Evolutionary conservation across 2,329 filamentous ascomycete species (phyloP), one percentile per base, ranked within the genome.

Genomic region (Canariomyces notabilis): DNA sequence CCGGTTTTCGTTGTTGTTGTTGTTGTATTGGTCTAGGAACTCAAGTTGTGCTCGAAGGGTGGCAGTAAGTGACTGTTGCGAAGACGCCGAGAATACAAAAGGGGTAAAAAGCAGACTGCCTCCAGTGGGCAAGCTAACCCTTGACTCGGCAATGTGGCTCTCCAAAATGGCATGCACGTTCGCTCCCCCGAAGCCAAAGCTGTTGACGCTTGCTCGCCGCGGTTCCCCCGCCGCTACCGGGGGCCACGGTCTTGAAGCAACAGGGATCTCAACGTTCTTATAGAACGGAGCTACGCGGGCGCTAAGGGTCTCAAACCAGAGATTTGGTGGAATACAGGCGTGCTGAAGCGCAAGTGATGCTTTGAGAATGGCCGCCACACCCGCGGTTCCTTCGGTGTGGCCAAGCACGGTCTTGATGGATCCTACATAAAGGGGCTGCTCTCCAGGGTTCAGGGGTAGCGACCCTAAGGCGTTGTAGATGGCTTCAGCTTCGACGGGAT

Each of bases 401-500:
- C 64, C 48, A 32, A 67, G 54, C 53, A 58, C 57, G 1, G 60
- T 51, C 40, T 64, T 65, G 19, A 62, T 50, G n/a, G 52, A 55
- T 2, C 54, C 54, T 5, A 57, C 58, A 29, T 11, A 29, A 3
- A 29, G 18, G 62, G 50, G 2, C 57, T 59, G 4, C 37, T 18
- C 20, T 6, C 54, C 54, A 32, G 21, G 39, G 15, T 5, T 4
- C 9, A 11, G 26, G 26, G 9, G 11, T 11, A 31, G 31, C 21
- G 31, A 12, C 9, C 44, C 15, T 12, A 48, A 35, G 20, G 42
- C 43, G 12, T 32, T 15, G 4, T 26, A 21, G 9, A 69, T 68
- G 4, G 66, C 67, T 1, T 52, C 53, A 2, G 65, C 62, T 44
- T 69, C 66, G 7, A 52, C 50, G 0, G 66, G 64, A 15, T 56